These are phyloP conservation scores for Yamadazyma conglobata DNA, from an alignment of 1,139 yeast species.

Conservation along the genomic window DNA sequence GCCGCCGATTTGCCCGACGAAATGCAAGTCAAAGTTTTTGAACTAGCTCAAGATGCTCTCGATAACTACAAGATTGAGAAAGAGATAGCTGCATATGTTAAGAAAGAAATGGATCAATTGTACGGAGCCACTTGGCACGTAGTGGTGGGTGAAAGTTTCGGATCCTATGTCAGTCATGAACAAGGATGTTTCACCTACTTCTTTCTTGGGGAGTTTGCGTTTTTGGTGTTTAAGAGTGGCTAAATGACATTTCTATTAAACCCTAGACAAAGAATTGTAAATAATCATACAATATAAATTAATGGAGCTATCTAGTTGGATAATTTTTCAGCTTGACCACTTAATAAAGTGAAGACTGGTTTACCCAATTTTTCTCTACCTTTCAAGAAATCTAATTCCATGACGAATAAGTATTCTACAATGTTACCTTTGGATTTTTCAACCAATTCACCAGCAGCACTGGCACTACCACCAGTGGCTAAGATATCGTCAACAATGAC, in stretches of 20 bases:
- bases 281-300: too few relatives aligned
- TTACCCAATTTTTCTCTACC: constrained; percentile 87
- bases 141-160: constrained; percentile 89
- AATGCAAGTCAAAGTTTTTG: constrained; percentile 55
- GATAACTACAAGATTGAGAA: constrained; percentile 48
- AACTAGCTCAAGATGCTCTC: constrained; percentile 51
- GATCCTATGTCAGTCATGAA: constrained; percentile 89
- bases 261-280: too few relatives aligned
- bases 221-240: constrained; percentile 77
- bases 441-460: constrained; percentile 87
- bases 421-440: constrained; percentile 62
- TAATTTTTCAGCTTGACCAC: constrained; percentile 67
- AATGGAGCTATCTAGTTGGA: constrained; percentile 3
- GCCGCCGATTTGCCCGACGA: constrained; percentile 55
- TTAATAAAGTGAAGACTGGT: constrained; percentile 81
- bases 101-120: constrained; percentile 59
- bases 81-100: constrained; percentile 78
- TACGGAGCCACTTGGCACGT: constrained; percentile 95
- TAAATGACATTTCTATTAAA: constrained; percentile 16
- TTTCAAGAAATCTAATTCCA: constrained; percentile 92
- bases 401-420: constrained; percentile 77
- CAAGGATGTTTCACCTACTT: constrained; percentile 82
- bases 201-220: constrained; percentile 77
- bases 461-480: constrained; percentile 97
- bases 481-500: constrained; percentile 91